These are phyloP conservation scores for Corinectria fuckeliana DNA, from an alignment of 2,329 filamentous ascomycete species.

Conservation along the genomic window DNA sequence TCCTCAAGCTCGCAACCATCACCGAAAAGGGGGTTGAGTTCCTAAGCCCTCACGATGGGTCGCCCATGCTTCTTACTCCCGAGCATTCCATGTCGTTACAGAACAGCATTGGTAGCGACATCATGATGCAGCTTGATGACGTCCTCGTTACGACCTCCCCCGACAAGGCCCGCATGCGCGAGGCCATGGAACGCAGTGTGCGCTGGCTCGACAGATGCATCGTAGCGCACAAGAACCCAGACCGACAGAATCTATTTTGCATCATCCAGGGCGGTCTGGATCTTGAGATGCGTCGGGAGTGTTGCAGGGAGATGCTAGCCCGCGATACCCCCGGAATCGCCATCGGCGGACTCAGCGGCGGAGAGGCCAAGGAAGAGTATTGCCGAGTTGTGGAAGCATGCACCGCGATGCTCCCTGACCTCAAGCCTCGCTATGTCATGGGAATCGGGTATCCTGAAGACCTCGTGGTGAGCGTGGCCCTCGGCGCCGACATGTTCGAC, in stretches of 20 bases:
- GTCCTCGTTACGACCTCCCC: slow-evolving; percentile 96
- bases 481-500: slow-evolving; percentile 99
- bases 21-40: slow-evolving; percentile 97
- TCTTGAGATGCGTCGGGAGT: slow-evolving; percentile 81
- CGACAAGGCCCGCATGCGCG: slow-evolving; percentile 83
- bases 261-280: slow-evolving; percentile 98
- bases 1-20: slow-evolving; percentile 89
- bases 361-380: slow-evolving; percentile 92
- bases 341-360: slow-evolving; percentile 92
- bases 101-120: slow-evolving; percentile 97
- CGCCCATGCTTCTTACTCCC: slow-evolving; percentile 94
- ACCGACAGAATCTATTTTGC: slow-evolving; percentile 92
- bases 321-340: slow-evolving; percentile 95
- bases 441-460: slow-evolving; percentile 98
- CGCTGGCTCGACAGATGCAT: slow-evolving; percentile 97
- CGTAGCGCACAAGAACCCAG: slow-evolving; percentile 82
- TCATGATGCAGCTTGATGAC: slow-evolving; percentile 99
- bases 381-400: slow-evolving; percentile 90
- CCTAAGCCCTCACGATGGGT: slow-evolving; percentile 93
- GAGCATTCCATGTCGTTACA: slow-evolving; percentile 97
- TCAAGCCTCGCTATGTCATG: slow-evolving; percentile 99
- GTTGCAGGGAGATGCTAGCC: slow-evolving; percentile 85
- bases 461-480: slow-evolving; percentile 87
- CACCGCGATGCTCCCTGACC: slow-evolving; percentile 81
- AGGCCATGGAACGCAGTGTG: slow-evolving; percentile 93